These are phyloP conservation scores for Stagonosporopsis chrysanthemi DNA, from an alignment of 2,329 filamentous ascomycete genomes.

Conservation along the genomic window DNA sequence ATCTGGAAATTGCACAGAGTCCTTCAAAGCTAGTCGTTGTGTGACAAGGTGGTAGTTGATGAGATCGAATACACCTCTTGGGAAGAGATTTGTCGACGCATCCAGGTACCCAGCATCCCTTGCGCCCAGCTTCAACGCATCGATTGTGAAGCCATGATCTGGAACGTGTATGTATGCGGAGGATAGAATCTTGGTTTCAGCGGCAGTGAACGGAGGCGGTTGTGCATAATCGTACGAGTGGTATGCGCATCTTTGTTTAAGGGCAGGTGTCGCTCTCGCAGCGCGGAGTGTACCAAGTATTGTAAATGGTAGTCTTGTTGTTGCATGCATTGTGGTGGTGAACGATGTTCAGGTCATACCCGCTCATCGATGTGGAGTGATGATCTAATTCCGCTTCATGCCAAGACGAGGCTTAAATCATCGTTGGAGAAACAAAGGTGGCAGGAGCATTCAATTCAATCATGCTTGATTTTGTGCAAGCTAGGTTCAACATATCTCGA, in stretches of 20 bases:
- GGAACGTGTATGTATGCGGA: constrained; percentile 83
- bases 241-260: constrained; percentile 36
- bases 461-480: too few species aligned
- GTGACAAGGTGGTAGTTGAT: constrained; percentile 78
- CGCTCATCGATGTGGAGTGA: constrained; percentile 24
- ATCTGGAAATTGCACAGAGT: constrained; percentile 55
- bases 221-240: constrained; percentile 49
- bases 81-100: constrained; percentile 83
- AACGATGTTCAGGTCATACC: constrained; percentile 14
- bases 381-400: constrained; percentile 5
- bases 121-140: constrained; percentile 77
- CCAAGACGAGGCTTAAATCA: constrained; percentile 1
- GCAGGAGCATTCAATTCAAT: background rate
- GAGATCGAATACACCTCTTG: constrained; percentile 80
- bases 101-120: constrained; percentile 86
- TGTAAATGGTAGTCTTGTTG: constrained; percentile 35
- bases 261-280: constrained; percentile 22
- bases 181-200: constrained; percentile 79
- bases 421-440: background rate
- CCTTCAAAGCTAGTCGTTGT: constrained; percentile 67
- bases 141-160: constrained; percentile 78
- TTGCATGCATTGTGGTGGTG: constrained; percentile 40
- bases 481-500: too few species aligned
- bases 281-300: constrained; percentile 36
- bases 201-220: constrained; percentile 68